These are phyloP conservation scores for Nasturtium officinale DNA, from an alignment of 345 rosid species.

Conservation along the genomic window DNA sequence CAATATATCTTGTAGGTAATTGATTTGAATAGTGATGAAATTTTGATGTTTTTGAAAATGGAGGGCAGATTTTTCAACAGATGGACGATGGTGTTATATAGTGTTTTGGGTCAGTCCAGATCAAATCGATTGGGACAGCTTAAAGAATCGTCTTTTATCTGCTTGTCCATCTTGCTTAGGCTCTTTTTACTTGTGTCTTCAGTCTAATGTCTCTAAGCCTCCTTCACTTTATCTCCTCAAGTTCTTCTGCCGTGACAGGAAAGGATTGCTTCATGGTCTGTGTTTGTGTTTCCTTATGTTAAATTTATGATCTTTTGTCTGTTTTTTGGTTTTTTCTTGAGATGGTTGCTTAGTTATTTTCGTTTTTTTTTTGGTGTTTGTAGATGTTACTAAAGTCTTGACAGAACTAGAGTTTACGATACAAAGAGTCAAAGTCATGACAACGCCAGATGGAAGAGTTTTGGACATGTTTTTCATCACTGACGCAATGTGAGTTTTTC, in stretches of 20 bases:
- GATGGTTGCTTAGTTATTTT: background rate
- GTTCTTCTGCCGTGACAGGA: conserved; percentile 59
- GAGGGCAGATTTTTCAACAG: conserved; percentile 68
- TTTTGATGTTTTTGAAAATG: background rate
- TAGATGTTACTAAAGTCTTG: conserved; percentile 65
- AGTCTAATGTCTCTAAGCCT: conserved; percentile 40
- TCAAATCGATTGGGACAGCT: conserved; percentile 59
- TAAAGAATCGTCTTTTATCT: conserved; percentile 59
- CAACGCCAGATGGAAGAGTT: conserved; percentile 73
- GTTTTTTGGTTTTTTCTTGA: background rate
- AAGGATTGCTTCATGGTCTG: conserved; percentile 71
- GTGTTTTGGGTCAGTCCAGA: conserved; percentile 67
- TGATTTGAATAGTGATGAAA: background rate
- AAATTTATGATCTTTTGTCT: background rate
- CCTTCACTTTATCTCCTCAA: conserved; percentile 64
- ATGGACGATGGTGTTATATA: conserved; percentile 80
- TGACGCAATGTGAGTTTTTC: conserved; percentile 55
- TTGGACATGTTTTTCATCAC: conserved; percentile 71
- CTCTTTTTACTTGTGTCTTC: conserved; percentile 47
- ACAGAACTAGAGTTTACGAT: conserved; percentile 68
- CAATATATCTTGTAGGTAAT: background rate
- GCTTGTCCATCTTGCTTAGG: conserved; percentile 60
- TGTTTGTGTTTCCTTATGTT: background rate
- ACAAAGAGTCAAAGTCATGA: conserved; percentile 74
- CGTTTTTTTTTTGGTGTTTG: conserved; percentile 5